phyloP scores from a whole-genome alignment of 2,329 filamentous ascomycete species.

The Hymenoscyphus linearis region DNA sequence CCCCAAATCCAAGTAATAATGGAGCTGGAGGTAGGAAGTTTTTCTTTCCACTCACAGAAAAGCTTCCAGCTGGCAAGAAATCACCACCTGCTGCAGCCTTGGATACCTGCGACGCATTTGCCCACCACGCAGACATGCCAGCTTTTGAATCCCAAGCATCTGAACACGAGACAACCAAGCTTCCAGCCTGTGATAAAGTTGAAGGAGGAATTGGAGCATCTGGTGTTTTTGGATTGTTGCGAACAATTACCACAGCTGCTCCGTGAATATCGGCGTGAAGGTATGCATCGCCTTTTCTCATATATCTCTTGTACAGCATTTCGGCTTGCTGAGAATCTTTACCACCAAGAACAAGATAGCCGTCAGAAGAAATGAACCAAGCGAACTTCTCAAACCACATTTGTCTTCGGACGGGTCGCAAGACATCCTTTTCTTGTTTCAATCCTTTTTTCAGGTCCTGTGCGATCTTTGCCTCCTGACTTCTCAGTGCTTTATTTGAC shows the following conservation, averaged over 20 bases:
- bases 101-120: constrained; percentile 80
- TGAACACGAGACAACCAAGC: constrained; percentile 77
- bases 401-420: constrained; percentile 75
- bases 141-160: constrained; percentile 95
- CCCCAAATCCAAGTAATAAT: constrained; percentile 78
- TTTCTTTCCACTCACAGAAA: constrained; percentile 80
- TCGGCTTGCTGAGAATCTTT: constrained; percentile 88
- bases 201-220: constrained; percentile 87
- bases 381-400: constrained; percentile 98
- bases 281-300: constrained; percentile 87
- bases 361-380: constrained; percentile 94
- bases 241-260: constrained; percentile 80
- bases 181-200: constrained; percentile 85
- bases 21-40: constrained; percentile 87
- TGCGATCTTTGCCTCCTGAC: constrained; percentile 80
- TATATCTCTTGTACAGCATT: constrained; percentile 78
- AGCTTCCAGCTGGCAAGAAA: constrained; percentile 71
- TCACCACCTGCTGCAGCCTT: constrained; percentile 79
- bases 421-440: constrained; percentile 84
- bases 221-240: constrained; percentile 72
- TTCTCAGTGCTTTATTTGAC: constrained; percentile 78
- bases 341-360: constrained; percentile 85
- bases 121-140: constrained; percentile 95
- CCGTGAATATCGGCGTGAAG: constrained; percentile 86
- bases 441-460: constrained; percentile 81